Conservation (phyloP, 495 filamentous ascomycete genomes). For the Chaetomium fimeti region DNA sequence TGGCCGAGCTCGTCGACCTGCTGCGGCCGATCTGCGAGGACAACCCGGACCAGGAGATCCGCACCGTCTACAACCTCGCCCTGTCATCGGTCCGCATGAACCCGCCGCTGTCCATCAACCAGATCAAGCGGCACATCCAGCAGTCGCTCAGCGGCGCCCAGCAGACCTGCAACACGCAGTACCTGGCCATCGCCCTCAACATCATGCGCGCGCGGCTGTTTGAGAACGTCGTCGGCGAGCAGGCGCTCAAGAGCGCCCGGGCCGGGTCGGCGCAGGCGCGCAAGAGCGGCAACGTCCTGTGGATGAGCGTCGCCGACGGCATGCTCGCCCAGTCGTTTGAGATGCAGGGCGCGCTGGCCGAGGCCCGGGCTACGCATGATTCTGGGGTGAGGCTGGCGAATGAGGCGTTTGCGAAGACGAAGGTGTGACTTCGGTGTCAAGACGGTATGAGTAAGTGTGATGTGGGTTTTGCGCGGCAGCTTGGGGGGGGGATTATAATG, state of each 20-base stretch:
- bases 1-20: constrained; percentile 57
- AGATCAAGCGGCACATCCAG: constrained; percentile 75
- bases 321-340: constrained; percentile 75
- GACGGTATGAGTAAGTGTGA: neutral
- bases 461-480: neutral
- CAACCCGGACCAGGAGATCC: constrained; percentile 69
- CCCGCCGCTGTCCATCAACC: constrained; percentile 56
- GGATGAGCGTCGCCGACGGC: constrained; percentile 80
- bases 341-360: constrained; percentile 63
- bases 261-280: constrained; percentile 73
- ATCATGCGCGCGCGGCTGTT: constrained; percentile 88
- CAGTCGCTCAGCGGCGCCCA: constrained; percentile 52
- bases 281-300: constrained; percentile 72
- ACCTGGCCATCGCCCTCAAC: constrained; percentile 75
- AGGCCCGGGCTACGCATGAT: constrained; percentile 50
- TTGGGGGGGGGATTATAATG: neutral
- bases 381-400: constrained; percentile 33
- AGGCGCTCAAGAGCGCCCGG: constrained; percentile 82
- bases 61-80: constrained; percentile 75
- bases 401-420: constrained; percentile 33
- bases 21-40: constrained; percentile 66
- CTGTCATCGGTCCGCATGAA: constrained; percentile 63
- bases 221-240: constrained; percentile 77
- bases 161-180: constrained; percentile 67
- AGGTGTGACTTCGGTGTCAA: constrained; percentile 14